Evolutionary conservation across 2,329 filamentous ascomycete genomes (phyloP).

Genomic region (Sphaerulina populicola): DNA sequence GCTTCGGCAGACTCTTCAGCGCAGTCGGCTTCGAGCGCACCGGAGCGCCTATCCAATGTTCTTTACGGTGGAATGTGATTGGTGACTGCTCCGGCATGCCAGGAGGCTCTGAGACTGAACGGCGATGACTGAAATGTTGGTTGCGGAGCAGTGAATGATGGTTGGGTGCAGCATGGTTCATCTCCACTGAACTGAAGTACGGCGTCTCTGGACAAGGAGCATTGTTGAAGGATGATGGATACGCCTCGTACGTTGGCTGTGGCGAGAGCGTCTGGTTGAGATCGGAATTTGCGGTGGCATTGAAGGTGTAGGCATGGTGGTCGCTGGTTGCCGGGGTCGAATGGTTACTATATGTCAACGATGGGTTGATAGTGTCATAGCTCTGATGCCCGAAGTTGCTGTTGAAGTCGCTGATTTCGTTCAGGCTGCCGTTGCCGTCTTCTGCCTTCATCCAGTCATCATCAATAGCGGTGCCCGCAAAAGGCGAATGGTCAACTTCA

Average conservation of each 20-base stretch:
- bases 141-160: slow-evolving; percentile 11
- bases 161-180: slow-evolving; percentile 6
- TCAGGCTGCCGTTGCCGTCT: slow-evolving; percentile 7
- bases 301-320: slow-evolving; percentile 5
- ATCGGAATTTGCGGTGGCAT: background rate
- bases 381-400: slow-evolving; percentile 8
- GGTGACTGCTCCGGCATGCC: slow-evolving; percentile 11
- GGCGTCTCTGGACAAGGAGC: slow-evolving; percentile 12
- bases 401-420: slow-evolving; percentile 20
- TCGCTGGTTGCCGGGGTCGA: slow-evolving; percentile 4
- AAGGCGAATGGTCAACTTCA: slow-evolving; percentile 15
- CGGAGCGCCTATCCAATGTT: slow-evolving; percentile 19
- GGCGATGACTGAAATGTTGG: slow-evolving; percentile 17
- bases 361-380: slow-evolving; percentile 11
- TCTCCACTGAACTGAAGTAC: slow-evolving; percentile 23
- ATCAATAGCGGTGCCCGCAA: slow-evolving; percentile 14
- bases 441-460: slow-evolving; percentile 13
- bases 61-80: slow-evolving; percentile 22
- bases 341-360: slow-evolving; percentile 12
- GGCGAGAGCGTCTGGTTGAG: slow-evolving; percentile 14
- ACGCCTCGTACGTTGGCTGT: slow-evolving; percentile 13
- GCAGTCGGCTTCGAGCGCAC: slow-evolving; percentile 3
- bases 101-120: slow-evolving; percentile 25
- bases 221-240: slow-evolving; percentile 13
- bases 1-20: slow-evolving; percentile 15